phyloP scores from a whole-genome alignment of 179 eudicot species.

The Sideroxylon spinosum region DNA sequence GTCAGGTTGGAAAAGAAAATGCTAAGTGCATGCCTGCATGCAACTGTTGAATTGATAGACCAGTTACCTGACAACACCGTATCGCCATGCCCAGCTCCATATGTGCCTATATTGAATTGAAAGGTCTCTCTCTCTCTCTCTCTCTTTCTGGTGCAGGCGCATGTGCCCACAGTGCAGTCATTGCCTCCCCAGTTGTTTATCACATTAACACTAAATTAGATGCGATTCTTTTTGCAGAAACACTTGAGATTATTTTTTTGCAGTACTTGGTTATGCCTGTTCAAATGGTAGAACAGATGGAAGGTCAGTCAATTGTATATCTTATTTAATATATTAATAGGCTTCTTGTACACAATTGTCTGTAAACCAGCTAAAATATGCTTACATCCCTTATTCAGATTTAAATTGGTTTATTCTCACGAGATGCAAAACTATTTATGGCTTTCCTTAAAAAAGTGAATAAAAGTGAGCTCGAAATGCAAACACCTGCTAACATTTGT shows the following conservation, averaged over 20 bases:
- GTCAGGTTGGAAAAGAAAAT: conserved; percentile 91
- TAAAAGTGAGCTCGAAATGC: not conserved
- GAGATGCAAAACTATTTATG: not conserved
- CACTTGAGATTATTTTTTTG: not conserved
- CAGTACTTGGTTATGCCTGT: conserved; percentile 1
- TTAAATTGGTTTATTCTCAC: not conserved
- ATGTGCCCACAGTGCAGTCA: not conserved
- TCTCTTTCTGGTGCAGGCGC: not conserved
- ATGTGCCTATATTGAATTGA: conserved; percentile 72
- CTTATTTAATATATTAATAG: not conserved
- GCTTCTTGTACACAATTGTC: not conserved
- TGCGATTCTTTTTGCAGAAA: not conserved
- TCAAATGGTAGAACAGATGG: conserved; percentile 3
- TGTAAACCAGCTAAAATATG: not conserved
- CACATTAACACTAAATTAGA: not conserved
- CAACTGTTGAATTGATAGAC: conserved; percentile 56
- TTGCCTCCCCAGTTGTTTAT: not conserved
- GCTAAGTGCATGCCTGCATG: conserved; percentile 69
- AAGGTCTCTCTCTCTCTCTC: conserved; percentile 25
- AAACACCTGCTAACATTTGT: not conserved
- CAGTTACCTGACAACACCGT: conserved; percentile 73
- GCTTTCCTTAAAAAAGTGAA: not conserved
- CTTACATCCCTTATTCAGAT: not conserved
- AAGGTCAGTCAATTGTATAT: conserved; percentile 12
- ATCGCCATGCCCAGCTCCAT: conserved; percentile 96